Evolutionary conservation across 371 early-diverging fungal species (phyloP), one percentile per base, ranked within the genome.

Genomic region (Apophysomyces elegans): DNA sequence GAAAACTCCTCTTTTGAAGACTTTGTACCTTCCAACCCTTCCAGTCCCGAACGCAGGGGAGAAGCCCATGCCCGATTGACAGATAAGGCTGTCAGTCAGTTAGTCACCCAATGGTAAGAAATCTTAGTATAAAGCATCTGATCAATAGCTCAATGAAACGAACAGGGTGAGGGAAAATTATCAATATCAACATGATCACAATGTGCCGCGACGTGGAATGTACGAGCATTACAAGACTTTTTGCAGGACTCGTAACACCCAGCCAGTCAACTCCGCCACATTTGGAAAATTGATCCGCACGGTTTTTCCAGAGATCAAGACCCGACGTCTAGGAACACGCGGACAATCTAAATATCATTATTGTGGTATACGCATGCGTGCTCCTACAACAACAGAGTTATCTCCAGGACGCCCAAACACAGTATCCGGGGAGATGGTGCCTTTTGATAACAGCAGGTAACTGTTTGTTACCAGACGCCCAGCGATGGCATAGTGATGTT

Each of bases 281-380:
- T 90, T 90, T 78, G 90, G 90, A 7, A 90, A 90, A 61, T 74
- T 88, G 2, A 81, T 90, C 26, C 74, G 89, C 11, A 71, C 77
- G 38, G 84, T 88, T 16, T 89, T 88, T 50, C 87, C 90, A 2
- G 78, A 78, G 21, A 70, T 90, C 38, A 78, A 80, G 37, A 90
- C 89, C 13, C 75, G 90, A 60, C 80, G 90, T 26, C 64, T 90
- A 2, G 90, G 90, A 13, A 86, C 79, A 0, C 63, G 90, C 12
- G 90, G 90, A 7, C 79, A 86, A 67, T 85, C 85, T 32, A 88
- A 86, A 61, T 90, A 90, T 65, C 83, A 83, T 58, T 83, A 83
- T 67, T 88, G 79, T 76, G 77, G 77, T 37, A 89, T 80, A 63
- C 69, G 73, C 32, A 71, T 76, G 4, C 68, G 66, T 58, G 36